Conservation (phyloP, 2,329 filamentous ascomycete genomes). For the Penicillium concentricum region DNA sequence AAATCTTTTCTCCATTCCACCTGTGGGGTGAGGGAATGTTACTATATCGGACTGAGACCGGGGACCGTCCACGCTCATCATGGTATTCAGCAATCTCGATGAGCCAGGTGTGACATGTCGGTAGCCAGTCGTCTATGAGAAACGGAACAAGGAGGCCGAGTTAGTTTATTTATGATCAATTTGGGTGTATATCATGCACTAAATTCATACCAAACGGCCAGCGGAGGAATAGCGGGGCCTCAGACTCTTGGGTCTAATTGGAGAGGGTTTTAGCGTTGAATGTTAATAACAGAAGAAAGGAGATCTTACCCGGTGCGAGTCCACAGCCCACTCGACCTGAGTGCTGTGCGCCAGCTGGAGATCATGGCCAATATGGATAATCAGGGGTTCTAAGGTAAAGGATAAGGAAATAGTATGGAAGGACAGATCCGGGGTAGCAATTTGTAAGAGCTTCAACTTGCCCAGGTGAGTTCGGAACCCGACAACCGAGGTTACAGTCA, state of each 20-base stretch:
- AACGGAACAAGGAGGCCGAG: neutral
- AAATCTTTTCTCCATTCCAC: too few relatives aligned
- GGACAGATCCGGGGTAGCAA: conserved; percentile 3
- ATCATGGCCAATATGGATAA: neutral
- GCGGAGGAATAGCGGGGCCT: neutral
- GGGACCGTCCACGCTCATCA: neutral
- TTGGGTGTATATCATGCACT: too few relatives aligned
- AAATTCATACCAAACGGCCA: neutral
- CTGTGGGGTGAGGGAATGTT: too few relatives aligned
- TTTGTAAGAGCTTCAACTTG: neutral
- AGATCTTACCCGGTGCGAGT: neutral
- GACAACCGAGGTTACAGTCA: conserved; percentile 7
- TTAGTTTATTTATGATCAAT: neutral
- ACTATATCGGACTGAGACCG: neutral
- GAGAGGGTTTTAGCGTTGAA: neutral
- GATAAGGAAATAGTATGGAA: neutral
- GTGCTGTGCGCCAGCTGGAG: neutral
- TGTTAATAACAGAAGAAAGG: neutral
- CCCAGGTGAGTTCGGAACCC: neutral
- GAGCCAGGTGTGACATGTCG: neutral
- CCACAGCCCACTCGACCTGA: neutral
- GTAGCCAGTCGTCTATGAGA: neutral
- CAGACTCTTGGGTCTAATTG: neutral
- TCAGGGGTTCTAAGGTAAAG: neutral
- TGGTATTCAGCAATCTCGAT: neutral